Evolutionary conservation across 1,139 yeast species (phyloP).

Genomic region (Nakaseomyces nivariensis): DNA sequence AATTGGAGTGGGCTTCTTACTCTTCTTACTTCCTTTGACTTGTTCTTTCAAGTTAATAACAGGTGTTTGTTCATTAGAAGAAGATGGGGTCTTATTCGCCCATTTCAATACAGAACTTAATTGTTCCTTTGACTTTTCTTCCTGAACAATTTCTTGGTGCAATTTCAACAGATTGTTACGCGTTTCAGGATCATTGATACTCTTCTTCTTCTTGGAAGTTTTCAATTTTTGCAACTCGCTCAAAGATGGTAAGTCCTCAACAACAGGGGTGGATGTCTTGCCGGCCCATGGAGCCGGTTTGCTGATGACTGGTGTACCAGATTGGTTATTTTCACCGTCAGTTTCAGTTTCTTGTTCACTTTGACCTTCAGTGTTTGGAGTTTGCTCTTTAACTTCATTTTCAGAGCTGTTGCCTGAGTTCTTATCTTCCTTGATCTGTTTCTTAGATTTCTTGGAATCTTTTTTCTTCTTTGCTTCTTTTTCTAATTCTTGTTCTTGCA

Average conservation of each 20-base stretch:
- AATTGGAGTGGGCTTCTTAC: slow-evolving; percentile 1
- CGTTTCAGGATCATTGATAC: slow-evolving; percentile 13
- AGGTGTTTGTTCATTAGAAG: slow-evolving; percentile 10
- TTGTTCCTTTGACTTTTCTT: slow-evolving; percentile 17
- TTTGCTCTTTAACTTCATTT: slow-evolving; percentile 4
- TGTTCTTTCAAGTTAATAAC: slow-evolving; percentile 17
- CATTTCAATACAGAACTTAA: slow-evolving; percentile 23
- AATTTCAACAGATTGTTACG: slow-evolving; percentile 16
- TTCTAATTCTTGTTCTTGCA: slow-evolving; percentile 18
- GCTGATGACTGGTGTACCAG: slow-evolving; percentile 7
- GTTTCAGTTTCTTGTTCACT: background rate
- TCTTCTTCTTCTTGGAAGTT: slow-evolving; percentile 15
- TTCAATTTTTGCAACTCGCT: slow-evolving; percentile 16
- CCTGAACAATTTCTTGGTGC: slow-evolving; percentile 17
- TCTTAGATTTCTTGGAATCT: slow-evolving; percentile 10
- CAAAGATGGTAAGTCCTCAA: slow-evolving; percentile 12
- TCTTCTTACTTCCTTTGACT: slow-evolving; percentile 8
- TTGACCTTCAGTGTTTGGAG: slow-evolving; percentile 3
- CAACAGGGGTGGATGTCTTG: slow-evolving; percentile 25
- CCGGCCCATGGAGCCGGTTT: slow-evolving; percentile 39
- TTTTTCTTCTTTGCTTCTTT: slow-evolving; percentile 13
- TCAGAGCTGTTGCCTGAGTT: slow-evolving; percentile 8
- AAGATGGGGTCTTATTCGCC: slow-evolving; percentile 18
- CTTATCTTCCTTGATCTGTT: slow-evolving; percentile 12
- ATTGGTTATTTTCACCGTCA: background rate